Conservation (phyloP, 345 rosid species). For the Angophora floribunda region DNA sequence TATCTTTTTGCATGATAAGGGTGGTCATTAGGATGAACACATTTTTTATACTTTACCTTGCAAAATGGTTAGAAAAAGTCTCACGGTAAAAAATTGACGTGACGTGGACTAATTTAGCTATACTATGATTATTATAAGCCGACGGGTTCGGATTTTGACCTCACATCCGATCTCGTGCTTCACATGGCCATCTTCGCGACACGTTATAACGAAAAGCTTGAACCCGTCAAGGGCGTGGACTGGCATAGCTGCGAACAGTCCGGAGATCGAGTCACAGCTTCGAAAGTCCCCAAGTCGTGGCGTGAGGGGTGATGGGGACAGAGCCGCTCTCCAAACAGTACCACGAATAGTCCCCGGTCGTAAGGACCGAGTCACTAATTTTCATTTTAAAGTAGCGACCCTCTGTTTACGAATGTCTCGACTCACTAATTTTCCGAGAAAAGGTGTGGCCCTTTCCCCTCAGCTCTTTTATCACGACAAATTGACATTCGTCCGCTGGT, state of each 20-base stretch:
- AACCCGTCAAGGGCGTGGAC: background rate
- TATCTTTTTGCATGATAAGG: too few relatives aligned
- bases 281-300: background rate
- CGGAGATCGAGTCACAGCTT: background rate
- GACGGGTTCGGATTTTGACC: background rate
- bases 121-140: background rate
- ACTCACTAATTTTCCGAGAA: background rate
- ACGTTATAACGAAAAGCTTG: background rate
- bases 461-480: background rate
- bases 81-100: background rate
- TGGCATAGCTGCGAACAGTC: background rate
- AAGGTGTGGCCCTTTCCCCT: background rate
- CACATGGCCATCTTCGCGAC: fast-evolving
- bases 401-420: background rate
- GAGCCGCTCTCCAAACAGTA: too few relatives aligned
- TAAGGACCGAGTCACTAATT: too few relatives aligned
- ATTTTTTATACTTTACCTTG: too few relatives aligned
- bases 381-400: too few relatives aligned
- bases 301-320: too few relatives aligned
- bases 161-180: too few relatives aligned
- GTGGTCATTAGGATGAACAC: too few relatives aligned
- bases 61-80: background rate
- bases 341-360: too few relatives aligned
- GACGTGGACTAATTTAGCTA: fast-evolving
- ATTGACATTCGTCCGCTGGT: background rate